Base-by-base conservation (phyloP, 305 asterid species). In the Fraxinus dipetala region DNA sequence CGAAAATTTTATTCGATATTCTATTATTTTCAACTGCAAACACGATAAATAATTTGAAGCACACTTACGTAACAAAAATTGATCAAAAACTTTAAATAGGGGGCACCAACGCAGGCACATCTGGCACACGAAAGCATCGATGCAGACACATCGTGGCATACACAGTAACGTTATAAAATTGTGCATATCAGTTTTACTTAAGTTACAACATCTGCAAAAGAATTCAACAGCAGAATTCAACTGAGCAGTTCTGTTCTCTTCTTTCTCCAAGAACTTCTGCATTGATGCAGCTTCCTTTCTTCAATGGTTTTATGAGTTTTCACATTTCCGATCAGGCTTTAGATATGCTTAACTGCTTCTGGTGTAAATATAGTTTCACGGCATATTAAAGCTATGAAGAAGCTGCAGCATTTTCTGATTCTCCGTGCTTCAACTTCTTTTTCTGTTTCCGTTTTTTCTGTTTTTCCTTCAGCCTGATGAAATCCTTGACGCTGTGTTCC, bases 401-500 rank as follows among this genome's bases (percentile, higher is more conserved):
- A 72, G 78, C 35, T 43, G 13, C 65, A 24, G 16, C 78, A 2
- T 4, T 72, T 48, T 6, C 4, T 16, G 10, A 16, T 86, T 69
- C 79, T 36, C 69, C 74, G 34, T 34, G 76, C 67, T 83, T 80
- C 67, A 34, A 35, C 84, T 89, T 92, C 85, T 87, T 89, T 87
- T 84, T 91, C 11, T 45, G 82, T 81, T 88, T 91, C 73, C 94
- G 87, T 67, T 85, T 90, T 87, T 89, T 90, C 89, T 89, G 92
- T 75, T 90, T 93, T 35, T 86, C 89, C 88, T 90, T 88, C 65
- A 89, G 88, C 86, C 92, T 89, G 9, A 31, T 45, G 78, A 87
- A 85, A 87, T 92, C 97, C 85, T 95, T 95, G 85, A 88, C 74
- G 75, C 85, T 86, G 87, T 78, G 92, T 86, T 94, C 97, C 99